A percentile compares a stretch with the other conserved stretches of the same genome.
These are phyloP conservation scores for Neonectria magnoliae DNA, from an alignment of 2,329 filamentous ascomycete genomes.

Conservation along the genomic window DNA sequence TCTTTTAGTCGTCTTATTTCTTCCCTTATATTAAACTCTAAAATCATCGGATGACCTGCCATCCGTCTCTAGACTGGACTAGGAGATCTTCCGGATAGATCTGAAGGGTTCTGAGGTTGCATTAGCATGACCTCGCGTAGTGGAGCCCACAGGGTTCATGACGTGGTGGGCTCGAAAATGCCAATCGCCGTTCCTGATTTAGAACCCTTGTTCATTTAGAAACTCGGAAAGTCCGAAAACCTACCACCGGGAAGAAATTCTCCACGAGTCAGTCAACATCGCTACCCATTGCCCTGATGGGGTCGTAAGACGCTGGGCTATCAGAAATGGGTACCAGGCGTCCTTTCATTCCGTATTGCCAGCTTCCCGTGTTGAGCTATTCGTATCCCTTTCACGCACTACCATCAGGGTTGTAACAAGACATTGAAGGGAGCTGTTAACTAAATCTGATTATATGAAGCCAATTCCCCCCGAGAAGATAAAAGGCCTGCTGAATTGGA, in stretches of 20 bases:
- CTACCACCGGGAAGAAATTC: neutral
- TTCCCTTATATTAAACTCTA: neutral
- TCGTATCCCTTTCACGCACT: neutral
- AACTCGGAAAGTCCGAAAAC: neutral
- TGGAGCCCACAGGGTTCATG: neutral
- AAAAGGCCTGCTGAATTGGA: neutral
- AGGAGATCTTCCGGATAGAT: neutral
- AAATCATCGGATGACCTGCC: neutral
- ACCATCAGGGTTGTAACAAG: neutral
- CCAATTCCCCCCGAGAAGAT: neutral
- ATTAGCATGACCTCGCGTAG: neutral
- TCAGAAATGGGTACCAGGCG: neutral
- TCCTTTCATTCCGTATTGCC: constrained; percentile 5
- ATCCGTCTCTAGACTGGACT: neutral
- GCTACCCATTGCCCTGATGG: neutral
- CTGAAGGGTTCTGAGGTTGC: neutral
- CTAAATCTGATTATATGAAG: neutral
- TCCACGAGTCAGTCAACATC: neutral
- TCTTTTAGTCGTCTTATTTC: neutral
- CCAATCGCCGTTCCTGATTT: neutral
- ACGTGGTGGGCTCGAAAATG: neutral
- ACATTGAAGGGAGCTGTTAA: neutral
- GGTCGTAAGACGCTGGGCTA: neutral
- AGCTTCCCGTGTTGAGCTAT: constrained; percentile 1
- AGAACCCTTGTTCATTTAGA: neutral